A percentile compares a stretch with the other conserved stretches of the same genome.
These are phyloP conservation scores for Pezicula rhizophila DNA, from an alignment of 2,329 filamentous ascomycete genomes.

Conservation along the genomic window DNA sequence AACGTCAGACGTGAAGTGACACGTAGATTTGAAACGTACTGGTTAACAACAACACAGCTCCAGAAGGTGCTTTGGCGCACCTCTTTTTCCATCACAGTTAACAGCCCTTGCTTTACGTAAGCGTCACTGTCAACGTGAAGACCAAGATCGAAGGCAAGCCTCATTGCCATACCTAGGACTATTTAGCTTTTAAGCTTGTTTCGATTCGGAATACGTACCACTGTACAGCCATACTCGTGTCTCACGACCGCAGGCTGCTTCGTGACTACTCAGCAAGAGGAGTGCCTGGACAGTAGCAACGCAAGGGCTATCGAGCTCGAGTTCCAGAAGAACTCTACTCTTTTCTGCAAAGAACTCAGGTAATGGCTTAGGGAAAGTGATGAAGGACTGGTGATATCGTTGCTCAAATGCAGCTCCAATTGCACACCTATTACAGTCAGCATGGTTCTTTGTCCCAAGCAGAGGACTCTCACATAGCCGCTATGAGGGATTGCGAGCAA, in stretches of 20 bases:
- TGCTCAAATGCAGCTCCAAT: conserved; percentile 30
- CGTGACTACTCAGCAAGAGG: conserved; percentile 37
- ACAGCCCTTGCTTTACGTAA: conserved; percentile 33
- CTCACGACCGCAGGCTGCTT: conserved; percentile 36
- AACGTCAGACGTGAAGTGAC: neutral
- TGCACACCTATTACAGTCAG: conserved; percentile 20
- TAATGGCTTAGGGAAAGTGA: conserved; percentile 29
- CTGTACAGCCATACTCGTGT: conserved; percentile 41
- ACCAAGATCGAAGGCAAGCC: conserved; percentile 38
- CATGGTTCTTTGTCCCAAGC: neutral
- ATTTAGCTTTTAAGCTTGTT: neutral
- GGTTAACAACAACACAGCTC: conserved; percentile 35
- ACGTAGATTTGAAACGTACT: conserved; percentile 5
- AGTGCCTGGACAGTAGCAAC: conserved; percentile 41
- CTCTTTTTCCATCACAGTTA: conserved; percentile 33
- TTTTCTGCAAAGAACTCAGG: conserved; percentile 35
- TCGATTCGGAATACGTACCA: conserved; percentile 22
- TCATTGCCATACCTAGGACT: conserved; percentile 32
- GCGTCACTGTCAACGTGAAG: conserved; percentile 34
- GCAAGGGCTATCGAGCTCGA: conserved; percentile 39
- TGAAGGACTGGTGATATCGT: conserved; percentile 21
- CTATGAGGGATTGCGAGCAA: neutral
- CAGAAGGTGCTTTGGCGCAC: conserved; percentile 35
- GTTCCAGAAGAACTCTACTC: conserved; percentile 37
- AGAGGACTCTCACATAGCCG: neutral